Percentiles rank a stretch among this genome's conserved stretches.
These are phyloP conservation scores for Tricholoma matsutake DNA, from an alignment of 768 basidiomycete species.

Conservation along the genomic window DNA sequence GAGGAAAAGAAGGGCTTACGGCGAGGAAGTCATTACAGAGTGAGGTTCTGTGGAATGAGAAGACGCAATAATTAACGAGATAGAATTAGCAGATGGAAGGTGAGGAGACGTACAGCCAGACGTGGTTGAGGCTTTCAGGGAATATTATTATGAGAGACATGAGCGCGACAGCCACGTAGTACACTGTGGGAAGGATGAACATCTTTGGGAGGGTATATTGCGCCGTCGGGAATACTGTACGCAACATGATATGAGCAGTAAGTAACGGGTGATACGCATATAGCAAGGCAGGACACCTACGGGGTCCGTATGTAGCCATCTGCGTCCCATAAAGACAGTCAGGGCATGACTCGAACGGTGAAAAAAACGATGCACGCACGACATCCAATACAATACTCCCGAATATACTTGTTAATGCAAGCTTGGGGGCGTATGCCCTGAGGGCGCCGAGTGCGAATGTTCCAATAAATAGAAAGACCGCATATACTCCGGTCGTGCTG, in stretches of 20 bases:
- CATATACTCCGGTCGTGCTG: conserved; percentile 42
- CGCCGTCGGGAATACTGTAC: conserved; percentile 35
- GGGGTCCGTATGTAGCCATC: conserved; percentile 37
- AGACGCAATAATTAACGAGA: too few relatives aligned
- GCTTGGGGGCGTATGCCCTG: conserved; percentile 38
- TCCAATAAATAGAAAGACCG: conserved; percentile 42
- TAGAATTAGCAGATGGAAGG: background rate
- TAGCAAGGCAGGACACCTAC: conserved; percentile 17
- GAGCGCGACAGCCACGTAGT: conserved; percentile 41
- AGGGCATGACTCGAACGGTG: background rate
- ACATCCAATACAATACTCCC: conserved; percentile 44
- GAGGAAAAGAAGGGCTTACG: conserved; percentile 18
- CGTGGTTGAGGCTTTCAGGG: conserved; percentile 41
- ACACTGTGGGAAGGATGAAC: conserved; percentile 37
- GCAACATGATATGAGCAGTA: background rate
- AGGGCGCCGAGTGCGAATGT: conserved; percentile 36
- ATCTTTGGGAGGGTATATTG: conserved; percentile 39
- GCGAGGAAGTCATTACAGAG: conserved; percentile 26
- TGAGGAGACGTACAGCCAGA: conserved; percentile 34
- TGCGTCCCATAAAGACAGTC: conserved; percentile 8
- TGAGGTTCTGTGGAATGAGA: conserved; percentile 19
- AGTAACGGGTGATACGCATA: background rate
- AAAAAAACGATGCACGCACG: conserved; percentile 13
- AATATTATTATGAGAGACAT: conserved; percentile 37
- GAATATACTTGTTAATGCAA: conserved; percentile 39